phyloP scores from a whole-genome alignment of 805 yeast species.

The Priceomyces fermenticarens region DNA sequence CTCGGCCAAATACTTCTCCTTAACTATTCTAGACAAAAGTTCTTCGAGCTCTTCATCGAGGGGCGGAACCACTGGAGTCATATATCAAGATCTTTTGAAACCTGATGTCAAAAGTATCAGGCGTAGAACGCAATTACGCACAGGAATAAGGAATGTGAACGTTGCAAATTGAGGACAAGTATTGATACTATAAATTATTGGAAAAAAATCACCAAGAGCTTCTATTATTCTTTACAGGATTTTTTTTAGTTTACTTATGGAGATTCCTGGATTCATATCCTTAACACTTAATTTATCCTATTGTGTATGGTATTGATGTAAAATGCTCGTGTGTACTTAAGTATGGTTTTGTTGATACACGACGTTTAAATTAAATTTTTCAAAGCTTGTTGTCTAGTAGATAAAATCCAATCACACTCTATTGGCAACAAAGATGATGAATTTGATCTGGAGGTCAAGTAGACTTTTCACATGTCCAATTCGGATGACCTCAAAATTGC shows the following conservation, averaged over 20 bases:
- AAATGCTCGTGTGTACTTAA: no score
- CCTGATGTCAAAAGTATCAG: no score
- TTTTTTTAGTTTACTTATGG: no score
- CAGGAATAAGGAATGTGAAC: no score
- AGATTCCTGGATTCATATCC: not conserved
- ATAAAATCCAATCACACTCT: not conserved
- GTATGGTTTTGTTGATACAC: no score
- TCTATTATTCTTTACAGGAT: no score
- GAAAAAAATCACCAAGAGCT: no score
- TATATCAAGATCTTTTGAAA: no score
- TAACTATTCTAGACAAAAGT: not conserved
- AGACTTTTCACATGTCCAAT: not conserved
- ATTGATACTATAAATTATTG: no score
- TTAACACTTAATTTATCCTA: conserved; percentile 6
- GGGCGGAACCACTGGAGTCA: conserved; percentile 3
- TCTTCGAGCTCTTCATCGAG: conserved; percentile 1
- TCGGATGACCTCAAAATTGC: not conserved
- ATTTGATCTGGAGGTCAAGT: not conserved
- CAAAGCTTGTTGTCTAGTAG: not conserved
- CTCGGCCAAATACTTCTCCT: conserved; percentile 3
- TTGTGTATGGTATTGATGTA: conserved; percentile 6
- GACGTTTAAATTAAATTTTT: not conserved
- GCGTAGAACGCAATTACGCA: no score
- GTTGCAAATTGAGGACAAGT: no score
- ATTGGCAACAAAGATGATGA: not conserved